Percentiles rank a stretch among this genome's conserved stretches.
phyloP scores from a whole-genome alignment of 306 rosid genomes.

The Fragaria vesca region DNA sequence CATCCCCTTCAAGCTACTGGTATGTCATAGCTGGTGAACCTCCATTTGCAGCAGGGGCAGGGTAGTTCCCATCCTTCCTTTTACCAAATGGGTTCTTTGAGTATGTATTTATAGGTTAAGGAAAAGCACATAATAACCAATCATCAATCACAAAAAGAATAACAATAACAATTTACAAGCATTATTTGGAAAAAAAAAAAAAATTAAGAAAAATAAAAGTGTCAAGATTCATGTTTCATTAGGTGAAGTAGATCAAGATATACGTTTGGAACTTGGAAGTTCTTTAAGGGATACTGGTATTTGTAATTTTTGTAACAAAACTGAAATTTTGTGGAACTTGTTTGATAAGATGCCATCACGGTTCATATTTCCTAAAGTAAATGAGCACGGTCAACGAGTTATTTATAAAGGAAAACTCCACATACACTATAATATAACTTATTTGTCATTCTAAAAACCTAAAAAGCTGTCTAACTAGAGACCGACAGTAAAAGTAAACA shows the following conservation, averaged over 20 bases:
- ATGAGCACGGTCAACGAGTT: not conserved
- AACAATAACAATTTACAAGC: not conserved
- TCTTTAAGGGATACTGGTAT: not conserved
- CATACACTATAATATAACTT: not conserved
- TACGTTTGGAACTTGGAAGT: not conserved
- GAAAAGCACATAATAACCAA: slow-evolving; percentile 23
- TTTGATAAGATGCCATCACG: not conserved
- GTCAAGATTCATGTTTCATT: not conserved
- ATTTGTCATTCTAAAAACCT: not conserved
- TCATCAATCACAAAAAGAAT: slow-evolving; percentile 10
- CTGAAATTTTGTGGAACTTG: not conserved
- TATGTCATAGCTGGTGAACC: slow-evolving; percentile 69
- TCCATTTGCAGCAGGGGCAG: slow-evolving; percentile 63
- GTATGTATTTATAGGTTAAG: slow-evolving; percentile 68
- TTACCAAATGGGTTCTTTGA: slow-evolving; percentile 96
- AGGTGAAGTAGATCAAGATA: not conserved
- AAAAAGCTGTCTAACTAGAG: not conserved
- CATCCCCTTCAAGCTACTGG: slow-evolving; percentile 97
- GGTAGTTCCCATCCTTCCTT: slow-evolving; percentile 69
- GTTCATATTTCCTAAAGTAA: not conserved
- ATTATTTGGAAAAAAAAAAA: not conserved
- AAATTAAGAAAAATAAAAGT: not conserved
- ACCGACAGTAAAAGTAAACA: not conserved
- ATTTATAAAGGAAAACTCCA: not conserved
- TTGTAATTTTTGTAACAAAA: not conserved